Evolutionary conservation across 2,329 filamentous ascomycete genomes (phyloP), one percentile per base, ranked within the genome.

Genomic region (Lachnellula suecica): DNA sequence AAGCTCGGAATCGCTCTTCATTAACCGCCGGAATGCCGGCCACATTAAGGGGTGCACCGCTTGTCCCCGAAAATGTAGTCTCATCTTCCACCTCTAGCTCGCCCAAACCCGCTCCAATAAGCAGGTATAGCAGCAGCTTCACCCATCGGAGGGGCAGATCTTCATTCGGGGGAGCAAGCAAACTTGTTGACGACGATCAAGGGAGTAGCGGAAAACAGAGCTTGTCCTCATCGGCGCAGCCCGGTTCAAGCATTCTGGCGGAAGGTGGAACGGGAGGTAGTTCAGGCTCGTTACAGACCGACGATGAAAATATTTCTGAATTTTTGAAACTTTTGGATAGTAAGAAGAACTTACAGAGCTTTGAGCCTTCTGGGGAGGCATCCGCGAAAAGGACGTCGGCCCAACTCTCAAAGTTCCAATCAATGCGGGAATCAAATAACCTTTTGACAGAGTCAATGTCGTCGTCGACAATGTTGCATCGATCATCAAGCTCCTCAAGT

Each of bases 41-140:
- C 35, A 88, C 87, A 2, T 72, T 91, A 7, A 79, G 88, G 49
- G 84, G 85, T 8, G 84, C 79, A 0, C 84, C 87, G 4, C 72
- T 83, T 6, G 74, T 80, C 13, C 79, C 82, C 49, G 84, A 88
- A 23, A 79, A 79, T 54, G 75, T 79, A 0, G 76, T 84, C 52
- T 79, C 87, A 9, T 83, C 83, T 31, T 85, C 90, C 7, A 74
- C 82, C 50, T 84, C 87, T 5, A 84, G 87, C 50, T 96, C 91
- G 7, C 91, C 93, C 2, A 88, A 88, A 56, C 89, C 90, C 4
- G 79, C 84, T 8, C 84, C 87, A 0, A 84, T 89, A n/a, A 86
- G 85, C 54, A 85, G 89, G 43, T 97, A 95, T 68, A 96, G 91
- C 70, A 97, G 93, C 70, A 96, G 92, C 65, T 99, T 99, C 65